These are phyloP conservation scores for Aspergillus sparsus DNA, from an alignment of 495 filamentous ascomycete genomes.

Conservation along the genomic window DNA sequence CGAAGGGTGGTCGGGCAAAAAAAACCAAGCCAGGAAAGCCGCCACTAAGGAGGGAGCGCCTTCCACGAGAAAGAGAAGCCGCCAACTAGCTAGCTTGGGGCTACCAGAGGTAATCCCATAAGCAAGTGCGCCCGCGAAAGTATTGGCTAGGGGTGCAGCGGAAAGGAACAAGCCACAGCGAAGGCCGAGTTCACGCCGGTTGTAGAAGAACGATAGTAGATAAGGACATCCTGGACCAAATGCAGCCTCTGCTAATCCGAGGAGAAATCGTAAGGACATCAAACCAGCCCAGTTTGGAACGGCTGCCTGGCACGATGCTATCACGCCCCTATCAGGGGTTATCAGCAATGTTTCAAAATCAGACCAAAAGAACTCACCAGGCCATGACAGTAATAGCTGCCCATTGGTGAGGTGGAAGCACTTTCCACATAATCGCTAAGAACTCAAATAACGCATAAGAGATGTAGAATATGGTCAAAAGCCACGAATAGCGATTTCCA, in stretches of 20 bases:
- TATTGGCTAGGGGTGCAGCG: conserved; percentile 77
- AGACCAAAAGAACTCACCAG: conserved; percentile 39
- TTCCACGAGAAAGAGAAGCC: conserved; percentile 81
- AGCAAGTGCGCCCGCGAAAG: conserved; percentile 80
- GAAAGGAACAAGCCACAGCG: conserved; percentile 75
- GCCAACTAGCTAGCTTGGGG: conserved; percentile 70
- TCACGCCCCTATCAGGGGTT: conserved; percentile 51
- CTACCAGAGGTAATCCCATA: conserved; percentile 78
- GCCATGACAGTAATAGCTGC: conserved; percentile 48
- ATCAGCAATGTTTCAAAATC: background rate
- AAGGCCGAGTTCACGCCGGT: conserved; percentile 73
- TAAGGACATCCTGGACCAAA: conserved; percentile 73
- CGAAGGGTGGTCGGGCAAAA: conserved; percentile 70
- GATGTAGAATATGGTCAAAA: conserved; percentile 78
- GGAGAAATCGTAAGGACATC: conserved; percentile 67
- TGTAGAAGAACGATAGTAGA: conserved; percentile 82
- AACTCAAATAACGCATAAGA: conserved; percentile 66
- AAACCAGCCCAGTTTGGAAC: conserved; percentile 62
- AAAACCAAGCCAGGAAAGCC: conserved; percentile 65
- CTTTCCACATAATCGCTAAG: conserved; percentile 70
- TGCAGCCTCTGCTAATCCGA: conserved; percentile 66
- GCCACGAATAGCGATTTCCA: conserved; percentile 63
- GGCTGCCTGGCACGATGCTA: conserved; percentile 61
- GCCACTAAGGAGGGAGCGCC: conserved; percentile 70
- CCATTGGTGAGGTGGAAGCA: conserved; percentile 60